phyloP scores from a whole-genome alignment of 2,329 filamentous ascomycete genomes.

The Davidsoniella eucalypti region DNA sequence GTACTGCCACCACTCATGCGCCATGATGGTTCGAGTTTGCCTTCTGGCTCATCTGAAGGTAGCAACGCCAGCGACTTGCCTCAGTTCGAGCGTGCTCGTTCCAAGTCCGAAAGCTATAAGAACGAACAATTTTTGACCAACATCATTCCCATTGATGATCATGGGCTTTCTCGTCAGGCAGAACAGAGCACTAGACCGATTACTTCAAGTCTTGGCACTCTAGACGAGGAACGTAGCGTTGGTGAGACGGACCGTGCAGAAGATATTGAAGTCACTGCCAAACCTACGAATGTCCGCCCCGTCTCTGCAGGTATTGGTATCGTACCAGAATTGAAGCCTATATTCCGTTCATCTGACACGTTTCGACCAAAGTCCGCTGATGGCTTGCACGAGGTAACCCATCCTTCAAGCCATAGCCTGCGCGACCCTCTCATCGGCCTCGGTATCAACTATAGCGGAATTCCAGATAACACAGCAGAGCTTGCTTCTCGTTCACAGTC shows the following conservation, averaged over 20 bases:
- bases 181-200: no score
- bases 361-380: no score
- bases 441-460: slow-evolving; percentile 4
- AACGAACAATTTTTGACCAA: not conserved
- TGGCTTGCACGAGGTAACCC: not conserved
- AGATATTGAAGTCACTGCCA: slow-evolving; percentile 13
- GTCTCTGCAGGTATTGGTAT: no score
- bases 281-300: no score
- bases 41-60: slow-evolving; percentile 3
- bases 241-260: slow-evolving; percentile 17
- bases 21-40: slow-evolving; percentile 8
- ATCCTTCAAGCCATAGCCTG: not conserved
- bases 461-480: not conserved
- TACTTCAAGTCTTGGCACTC: not conserved
- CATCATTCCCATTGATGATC: no score
- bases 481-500: not conserved
- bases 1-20: slow-evolving; percentile 20
- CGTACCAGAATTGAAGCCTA: no score
- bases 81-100: not conserved
- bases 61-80: not conserved
- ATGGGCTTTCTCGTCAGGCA: no score
- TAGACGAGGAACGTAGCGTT: not conserved
- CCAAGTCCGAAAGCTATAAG: not conserved
- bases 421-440: slow-evolving; percentile 18
- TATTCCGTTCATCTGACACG: no score